A percentile compares a stretch with the other conserved stretches of the same genome.
Evolutionary conservation across 371 early-diverging fungal species (phyloP).

Genomic region (Racocetra persica): DNA sequence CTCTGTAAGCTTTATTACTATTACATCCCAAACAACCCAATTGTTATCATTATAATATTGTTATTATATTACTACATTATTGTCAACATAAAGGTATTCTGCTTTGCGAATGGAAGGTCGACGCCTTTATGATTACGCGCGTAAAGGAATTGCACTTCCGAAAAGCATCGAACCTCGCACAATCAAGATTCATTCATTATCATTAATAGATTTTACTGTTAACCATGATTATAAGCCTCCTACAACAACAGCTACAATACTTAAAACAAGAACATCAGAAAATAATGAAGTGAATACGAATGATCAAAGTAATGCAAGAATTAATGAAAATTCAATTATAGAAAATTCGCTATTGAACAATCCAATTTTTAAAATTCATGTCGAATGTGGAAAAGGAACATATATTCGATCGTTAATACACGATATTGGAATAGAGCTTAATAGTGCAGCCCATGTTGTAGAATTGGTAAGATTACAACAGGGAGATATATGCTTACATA

Average conservation of each 20-base stretch:
- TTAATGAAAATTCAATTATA: background rate
- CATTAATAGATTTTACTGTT: constrained; percentile 47
- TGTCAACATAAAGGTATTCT: constrained; percentile 53
- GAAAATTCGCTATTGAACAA: background rate
- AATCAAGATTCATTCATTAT: constrained; percentile 48
- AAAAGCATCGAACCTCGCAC: constrained; percentile 48
- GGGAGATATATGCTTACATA: constrained; percentile 48
- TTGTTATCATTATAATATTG: no score
- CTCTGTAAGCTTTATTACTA: constrained; percentile 50
- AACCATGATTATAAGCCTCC: constrained; percentile 20
- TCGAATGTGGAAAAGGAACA: constrained; percentile 57
- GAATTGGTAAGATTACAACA: constrained; percentile 53
- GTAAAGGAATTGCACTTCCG: constrained; percentile 52
- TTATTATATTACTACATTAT: background rate
- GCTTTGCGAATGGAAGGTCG: constrained; percentile 63
- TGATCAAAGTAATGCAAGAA: constrained; percentile 11
- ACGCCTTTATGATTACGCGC: constrained; percentile 66
- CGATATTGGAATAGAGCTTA: constrained; percentile 53
- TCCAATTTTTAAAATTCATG: constrained; percentile 48
- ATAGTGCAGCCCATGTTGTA: constrained; percentile 53
- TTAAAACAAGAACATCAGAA: background rate
- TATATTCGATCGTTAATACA: constrained; percentile 58
- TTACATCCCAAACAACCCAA: no score
- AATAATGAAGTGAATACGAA: background rate
- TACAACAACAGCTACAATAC: background rate